phyloP scores from a whole-genome alignment of 1,284 basidiomycete genomes.

The Moniliophthora roreri region DNA sequence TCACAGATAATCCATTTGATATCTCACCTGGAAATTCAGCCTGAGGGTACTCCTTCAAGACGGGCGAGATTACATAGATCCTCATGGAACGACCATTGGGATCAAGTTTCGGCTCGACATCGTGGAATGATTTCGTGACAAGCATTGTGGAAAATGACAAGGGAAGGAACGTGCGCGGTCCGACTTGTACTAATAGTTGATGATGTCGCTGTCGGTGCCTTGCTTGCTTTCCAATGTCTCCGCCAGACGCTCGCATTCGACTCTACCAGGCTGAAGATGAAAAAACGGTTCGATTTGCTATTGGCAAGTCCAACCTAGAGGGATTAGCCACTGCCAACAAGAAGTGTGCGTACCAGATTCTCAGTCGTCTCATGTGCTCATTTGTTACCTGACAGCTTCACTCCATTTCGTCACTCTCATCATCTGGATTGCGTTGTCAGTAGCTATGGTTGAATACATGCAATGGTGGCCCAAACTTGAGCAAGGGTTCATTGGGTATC shows the following conservation, averaged over 20 bases:
- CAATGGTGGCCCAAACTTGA: slow-evolving; percentile 60
- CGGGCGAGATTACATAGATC: slow-evolving; percentile 76
- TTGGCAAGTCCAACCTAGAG: slow-evolving; percentile 73
- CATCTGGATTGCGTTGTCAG: slow-evolving; percentile 61
- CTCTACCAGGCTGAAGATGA: slow-evolving; percentile 49
- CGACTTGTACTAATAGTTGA: background rate
- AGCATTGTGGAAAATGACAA: slow-evolving; percentile 54
- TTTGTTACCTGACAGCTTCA: slow-evolving; percentile 45
- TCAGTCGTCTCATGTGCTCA: slow-evolving; percentile 2
- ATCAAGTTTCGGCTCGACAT: slow-evolving; percentile 70
- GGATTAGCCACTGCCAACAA: slow-evolving; percentile 69
- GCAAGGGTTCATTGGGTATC: slow-evolving; percentile 46
- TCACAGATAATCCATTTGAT: no score
- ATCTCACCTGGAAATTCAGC: slow-evolving; percentile 80
- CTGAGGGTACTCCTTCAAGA: slow-evolving; percentile 69
- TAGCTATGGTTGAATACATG: slow-evolving; percentile 56
- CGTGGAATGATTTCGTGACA: slow-evolving; percentile 76
- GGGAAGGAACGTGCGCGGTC: slow-evolving; percentile 6
- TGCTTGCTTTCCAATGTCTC: background rate
- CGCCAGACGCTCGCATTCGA: slow-evolving; percentile 51
- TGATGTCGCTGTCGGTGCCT: background rate
- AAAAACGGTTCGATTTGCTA: slow-evolving; percentile 59
- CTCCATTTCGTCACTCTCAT: slow-evolving; percentile 57
- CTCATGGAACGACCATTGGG: slow-evolving; percentile 67
- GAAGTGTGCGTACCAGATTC: slow-evolving; percentile 40